Conservation (phyloP, 305 asterid species). For the Fraxinus ornus region DNA sequence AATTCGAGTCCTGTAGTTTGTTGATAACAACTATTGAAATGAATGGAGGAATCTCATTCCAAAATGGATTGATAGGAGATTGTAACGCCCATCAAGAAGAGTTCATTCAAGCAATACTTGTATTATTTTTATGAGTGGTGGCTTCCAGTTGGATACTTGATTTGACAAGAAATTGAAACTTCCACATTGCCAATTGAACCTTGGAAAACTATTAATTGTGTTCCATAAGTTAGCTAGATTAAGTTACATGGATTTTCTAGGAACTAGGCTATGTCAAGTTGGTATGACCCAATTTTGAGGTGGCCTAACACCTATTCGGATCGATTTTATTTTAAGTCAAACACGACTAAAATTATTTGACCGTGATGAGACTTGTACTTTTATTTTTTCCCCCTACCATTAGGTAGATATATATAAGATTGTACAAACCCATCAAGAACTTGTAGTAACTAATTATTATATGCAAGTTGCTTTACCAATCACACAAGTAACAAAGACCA, state of each 20-base stretch:
- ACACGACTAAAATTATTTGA: too few species aligned
- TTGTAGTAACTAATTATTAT: background rate
- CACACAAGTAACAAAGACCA: background rate
- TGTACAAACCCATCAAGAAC: background rate
- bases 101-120: background rate
- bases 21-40: background rate
- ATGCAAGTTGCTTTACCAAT: background rate
- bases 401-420: too few species aligned
- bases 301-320: too few species aligned
- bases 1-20: background rate
- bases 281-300: background rate
- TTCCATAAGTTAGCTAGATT: background rate
- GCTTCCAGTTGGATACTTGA: background rate
- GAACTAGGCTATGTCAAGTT: too few species aligned
- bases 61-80: background rate
- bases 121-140: background rate
- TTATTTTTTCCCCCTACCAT: background rate
- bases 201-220: background rate
- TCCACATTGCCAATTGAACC: background rate
- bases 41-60: too few species aligned
- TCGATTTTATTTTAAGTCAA: too few species aligned
- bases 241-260: background rate
- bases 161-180: background rate
- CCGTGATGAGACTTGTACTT: too few species aligned
- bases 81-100: background rate